These are phyloP conservation scores for Clonostachys sp. DNA, from an alignment of 2,329 filamentous ascomycete species.

Conservation along the genomic window DNA sequence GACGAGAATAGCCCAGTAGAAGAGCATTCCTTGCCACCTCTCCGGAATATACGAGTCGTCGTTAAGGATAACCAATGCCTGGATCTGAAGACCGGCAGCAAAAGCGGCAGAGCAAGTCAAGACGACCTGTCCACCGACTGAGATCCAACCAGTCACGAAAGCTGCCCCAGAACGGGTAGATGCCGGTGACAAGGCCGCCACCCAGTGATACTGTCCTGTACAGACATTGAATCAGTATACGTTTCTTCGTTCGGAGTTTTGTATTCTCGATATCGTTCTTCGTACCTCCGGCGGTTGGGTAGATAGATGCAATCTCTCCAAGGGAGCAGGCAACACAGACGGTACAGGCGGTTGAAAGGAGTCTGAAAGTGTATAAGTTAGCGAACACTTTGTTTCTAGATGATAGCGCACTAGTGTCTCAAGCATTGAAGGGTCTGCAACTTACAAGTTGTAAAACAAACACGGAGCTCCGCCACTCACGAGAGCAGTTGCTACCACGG, in stretches of 20 bases:
- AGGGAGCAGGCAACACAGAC: constrained; percentile 17
- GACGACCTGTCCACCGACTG: constrained; percentile 37
- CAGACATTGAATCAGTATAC: background rate
- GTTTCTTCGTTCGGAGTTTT: background rate
- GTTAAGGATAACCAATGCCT: constrained; percentile 36
- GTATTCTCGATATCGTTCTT: background rate
- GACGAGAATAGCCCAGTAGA: constrained; percentile 36
- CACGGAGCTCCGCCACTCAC: constrained; percentile 39
- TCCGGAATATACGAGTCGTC: constrained; percentile 28
- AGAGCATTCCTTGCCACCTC: constrained; percentile 39
- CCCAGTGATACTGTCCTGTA: constrained; percentile 39
- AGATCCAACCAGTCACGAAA: constrained; percentile 32
- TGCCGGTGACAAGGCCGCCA: constrained; percentile 23
- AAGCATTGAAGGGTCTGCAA: constrained; percentile 19
- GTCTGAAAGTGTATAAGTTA: constrained; percentile 7
- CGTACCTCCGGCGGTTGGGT: constrained; percentile 23
- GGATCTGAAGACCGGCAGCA: constrained; percentile 34
- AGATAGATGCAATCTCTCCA: constrained; percentile 30
- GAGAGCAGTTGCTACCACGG: constrained; percentile 36
- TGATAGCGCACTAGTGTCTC: too few relatives aligned
- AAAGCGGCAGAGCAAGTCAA: constrained; percentile 42
- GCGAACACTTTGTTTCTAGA: too few relatives aligned
- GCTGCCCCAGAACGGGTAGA: constrained; percentile 4
- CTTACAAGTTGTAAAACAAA: constrained; percentile 37
- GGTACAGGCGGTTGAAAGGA: constrained; percentile 31